phyloP scores from a whole-genome alignment of 176 grass and related monocot genomes.

The Carex kokanica region DNA sequence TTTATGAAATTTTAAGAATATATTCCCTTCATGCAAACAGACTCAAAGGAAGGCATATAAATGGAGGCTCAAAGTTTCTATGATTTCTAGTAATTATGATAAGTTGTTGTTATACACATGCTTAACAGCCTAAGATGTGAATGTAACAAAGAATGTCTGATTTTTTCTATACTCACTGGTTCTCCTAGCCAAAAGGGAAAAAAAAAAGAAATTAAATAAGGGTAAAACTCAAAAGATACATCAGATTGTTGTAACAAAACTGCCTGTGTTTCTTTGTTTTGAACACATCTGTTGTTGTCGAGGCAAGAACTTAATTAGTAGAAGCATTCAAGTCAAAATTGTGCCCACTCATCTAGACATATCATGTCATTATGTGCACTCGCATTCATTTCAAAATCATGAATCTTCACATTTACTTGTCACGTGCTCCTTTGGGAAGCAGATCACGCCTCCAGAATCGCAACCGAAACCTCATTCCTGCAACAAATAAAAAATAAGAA shows the following conservation, averaged over 20 bases:
- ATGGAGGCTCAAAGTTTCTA: slow-evolving; percentile 1
- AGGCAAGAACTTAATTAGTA: slow-evolving; percentile 16
- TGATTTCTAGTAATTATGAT: slow-evolving; percentile 6
- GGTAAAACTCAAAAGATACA: slow-evolving; percentile 8
- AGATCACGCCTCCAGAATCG: slow-evolving; percentile 40
- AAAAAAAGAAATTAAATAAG: not conserved
- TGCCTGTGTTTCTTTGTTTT: not conserved
- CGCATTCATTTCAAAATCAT: slow-evolving; percentile 18
- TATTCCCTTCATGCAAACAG: not conserved
- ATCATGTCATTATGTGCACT: slow-evolving; percentile 22
- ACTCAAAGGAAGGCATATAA: not conserved
- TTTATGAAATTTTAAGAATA: not conserved
- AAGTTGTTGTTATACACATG: not conserved
- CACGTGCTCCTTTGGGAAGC: slow-evolving; percentile 35
- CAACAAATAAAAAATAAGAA: not conserved
- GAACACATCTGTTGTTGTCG: not conserved
- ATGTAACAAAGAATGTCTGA: slow-evolving; percentile 2
- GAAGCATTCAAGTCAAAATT: slow-evolving; percentile 2
- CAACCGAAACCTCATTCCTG: slow-evolving; percentile 38
- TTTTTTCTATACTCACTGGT: not conserved
- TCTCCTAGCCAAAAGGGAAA: not conserved
- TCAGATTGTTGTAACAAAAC: not conserved
- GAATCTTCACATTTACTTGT: slow-evolving; percentile 34
- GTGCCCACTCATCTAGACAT: not conserved
- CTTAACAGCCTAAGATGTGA: not conserved